Conservation (phyloP, 108 stramenopile genomes). For the Cyclotella kingstonii region DNA sequence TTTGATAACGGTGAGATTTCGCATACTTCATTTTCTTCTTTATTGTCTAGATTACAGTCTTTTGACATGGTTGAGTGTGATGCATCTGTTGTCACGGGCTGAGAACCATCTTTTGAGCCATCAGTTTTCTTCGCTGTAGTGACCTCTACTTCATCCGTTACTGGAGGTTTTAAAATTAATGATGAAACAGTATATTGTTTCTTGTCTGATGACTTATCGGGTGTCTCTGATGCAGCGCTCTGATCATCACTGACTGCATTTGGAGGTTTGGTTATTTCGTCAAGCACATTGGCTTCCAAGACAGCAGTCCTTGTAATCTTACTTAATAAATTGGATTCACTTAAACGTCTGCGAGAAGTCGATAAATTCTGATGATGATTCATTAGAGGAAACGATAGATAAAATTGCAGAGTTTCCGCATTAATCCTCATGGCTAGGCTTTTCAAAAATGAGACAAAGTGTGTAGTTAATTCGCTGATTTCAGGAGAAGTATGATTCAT, state of each 20-base stretch:
- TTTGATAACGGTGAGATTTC: background rate
- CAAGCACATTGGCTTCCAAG: too few species aligned
- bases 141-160: too few species aligned
- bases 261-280: too few species aligned
- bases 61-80: background rate
- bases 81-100: background rate
- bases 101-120: background rate
- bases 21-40: too few species aligned
- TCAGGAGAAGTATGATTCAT: constrained; percentile 50
- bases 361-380: background rate
- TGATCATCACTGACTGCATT: background rate
- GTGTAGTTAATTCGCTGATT: constrained; percentile 74
- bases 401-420: constrained; percentile 86
- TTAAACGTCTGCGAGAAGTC: background rate
- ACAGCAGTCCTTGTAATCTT: too few species aligned
- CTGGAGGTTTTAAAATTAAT: background rate
- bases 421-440: constrained; percentile 86
- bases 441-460: constrained; percentile 84
- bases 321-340: background rate
- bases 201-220: background rate
- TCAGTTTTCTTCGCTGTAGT: background rate
- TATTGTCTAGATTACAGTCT: too few species aligned
- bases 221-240: background rate
- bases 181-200: background rate
- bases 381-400: constrained; percentile 59